Conservation (phyloP, 1,284 basidiomycete species). For the Tilletia horrida region DNA sequence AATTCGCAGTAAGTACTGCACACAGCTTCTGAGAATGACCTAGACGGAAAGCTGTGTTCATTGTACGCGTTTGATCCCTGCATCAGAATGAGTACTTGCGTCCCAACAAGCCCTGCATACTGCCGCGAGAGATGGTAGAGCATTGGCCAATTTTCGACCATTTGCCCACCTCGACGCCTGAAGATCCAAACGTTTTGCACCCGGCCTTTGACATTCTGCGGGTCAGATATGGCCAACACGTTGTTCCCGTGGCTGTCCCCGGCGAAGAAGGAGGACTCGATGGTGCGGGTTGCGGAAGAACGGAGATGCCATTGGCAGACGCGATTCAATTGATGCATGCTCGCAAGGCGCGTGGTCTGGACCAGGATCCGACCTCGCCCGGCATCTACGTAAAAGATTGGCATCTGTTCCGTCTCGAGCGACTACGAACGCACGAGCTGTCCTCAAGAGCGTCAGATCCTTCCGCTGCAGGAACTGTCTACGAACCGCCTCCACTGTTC, state of each 20-base stretch:
- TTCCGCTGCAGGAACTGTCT: constrained; percentile 41
- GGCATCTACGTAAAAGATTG: constrained; percentile 62
- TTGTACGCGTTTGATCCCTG: too few relatives aligned
- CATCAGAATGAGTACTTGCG: constrained; percentile 23
- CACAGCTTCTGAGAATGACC: not conserved
- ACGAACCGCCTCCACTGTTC: constrained; percentile 58
- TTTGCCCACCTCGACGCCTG: constrained; percentile 1
- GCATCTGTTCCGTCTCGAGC: constrained; percentile 57
- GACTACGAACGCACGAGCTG: not conserved
- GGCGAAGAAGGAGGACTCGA: constrained; percentile 7
- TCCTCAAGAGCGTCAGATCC: not conserved
- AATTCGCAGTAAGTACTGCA: constrained; percentile 4
- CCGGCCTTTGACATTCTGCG: constrained; percentile 30
- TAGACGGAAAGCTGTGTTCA: not conserved
- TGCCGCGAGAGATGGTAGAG: constrained; percentile 28
- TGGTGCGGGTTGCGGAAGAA: constrained; percentile 16
- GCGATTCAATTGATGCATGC: constrained; percentile 28
- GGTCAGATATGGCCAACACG: constrained; percentile 28
- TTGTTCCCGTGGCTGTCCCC: constrained; percentile 29
- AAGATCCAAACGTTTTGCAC: not conserved
- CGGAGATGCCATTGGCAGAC: constrained; percentile 28
- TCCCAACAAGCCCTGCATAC: constrained; percentile 37
- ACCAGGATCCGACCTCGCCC: not conserved
- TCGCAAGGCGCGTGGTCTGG: constrained; percentile 23
- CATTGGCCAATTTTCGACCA: constrained; percentile 22